phyloP scores from a whole-genome alignment of 768 basidiomycete species.

The Tylopilus vinaceipallidus region DNA sequence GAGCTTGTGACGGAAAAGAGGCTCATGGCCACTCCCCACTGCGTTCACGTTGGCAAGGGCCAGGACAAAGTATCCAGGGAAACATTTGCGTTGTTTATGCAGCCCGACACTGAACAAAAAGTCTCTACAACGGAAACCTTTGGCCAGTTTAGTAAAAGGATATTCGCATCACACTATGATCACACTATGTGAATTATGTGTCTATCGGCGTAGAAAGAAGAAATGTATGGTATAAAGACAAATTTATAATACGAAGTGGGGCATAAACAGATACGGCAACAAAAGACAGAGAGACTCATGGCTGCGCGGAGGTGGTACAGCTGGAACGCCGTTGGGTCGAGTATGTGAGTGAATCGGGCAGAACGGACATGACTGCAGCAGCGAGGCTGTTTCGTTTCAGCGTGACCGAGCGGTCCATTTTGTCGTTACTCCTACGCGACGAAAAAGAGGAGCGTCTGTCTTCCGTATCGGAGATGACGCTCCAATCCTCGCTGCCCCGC shows the following conservation, averaged over 20 bases:
- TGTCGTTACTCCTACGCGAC: slow-evolving; percentile 45
- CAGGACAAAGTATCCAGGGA: slow-evolving; percentile 66
- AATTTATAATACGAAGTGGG: too few relatives aligned
- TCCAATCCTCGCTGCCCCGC: slow-evolving; percentile 79
- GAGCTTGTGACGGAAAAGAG: slow-evolving; percentile 81
- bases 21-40: slow-evolving; percentile 92
- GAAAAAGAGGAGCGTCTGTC: slow-evolving; percentile 55
- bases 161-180: slow-evolving; percentile 58
- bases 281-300: slow-evolving; percentile 12
- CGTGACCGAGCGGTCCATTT: slow-evolving; percentile 34
- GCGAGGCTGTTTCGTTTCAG: slow-evolving; percentile 63
- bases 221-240: slow-evolving; percentile 4
- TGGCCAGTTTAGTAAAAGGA: slow-evolving; percentile 83
- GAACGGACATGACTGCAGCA: slow-evolving; percentile 58
- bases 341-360: slow-evolving; percentile 52
- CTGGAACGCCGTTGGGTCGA: slow-evolving; percentile 41
- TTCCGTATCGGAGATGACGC: slow-evolving; percentile 79
- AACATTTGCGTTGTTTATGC: slow-evolving; percentile 88
- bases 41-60: slow-evolving; percentile 71
- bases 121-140: slow-evolving; percentile 75
- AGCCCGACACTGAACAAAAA: slow-evolving; percentile 78
- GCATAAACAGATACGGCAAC: not conserved
- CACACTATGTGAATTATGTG: slow-evolving; percentile 21
- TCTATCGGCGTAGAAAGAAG: slow-evolving; percentile 7
- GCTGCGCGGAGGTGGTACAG: slow-evolving; percentile 31